Evolutionary conservation across 805 yeast genomes (phyloP).

Genomic region (Saccharomycopsis olivae): DNA sequence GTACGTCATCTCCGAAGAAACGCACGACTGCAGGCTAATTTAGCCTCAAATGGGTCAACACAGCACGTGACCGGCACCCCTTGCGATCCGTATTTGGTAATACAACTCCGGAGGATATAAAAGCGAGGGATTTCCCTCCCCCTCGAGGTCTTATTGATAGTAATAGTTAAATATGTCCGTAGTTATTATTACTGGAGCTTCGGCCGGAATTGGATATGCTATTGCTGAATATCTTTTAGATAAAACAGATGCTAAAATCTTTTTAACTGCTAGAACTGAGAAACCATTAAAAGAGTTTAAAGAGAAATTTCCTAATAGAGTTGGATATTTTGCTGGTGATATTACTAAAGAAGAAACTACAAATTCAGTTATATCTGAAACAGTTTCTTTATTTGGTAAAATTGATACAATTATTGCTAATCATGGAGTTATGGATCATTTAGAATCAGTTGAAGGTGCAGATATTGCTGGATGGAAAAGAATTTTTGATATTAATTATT

Average conservation of each 20-base stretch:
- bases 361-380: conserved; percentile 30
- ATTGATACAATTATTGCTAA: conserved; percentile 62
- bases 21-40: too few relatives aligned
- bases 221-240: conserved; percentile 46
- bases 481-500: conserved; percentile 67
- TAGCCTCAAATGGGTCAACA: too few relatives aligned
- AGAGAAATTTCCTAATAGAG: conserved; percentile 37
- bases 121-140: too few relatives aligned
- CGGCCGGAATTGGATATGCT: conserved; percentile 73
- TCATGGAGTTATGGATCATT: conserved; percentile 82
- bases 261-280: conserved; percentile 66
- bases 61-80: too few relatives aligned
- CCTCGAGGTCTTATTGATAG: too few relatives aligned
- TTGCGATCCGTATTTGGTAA: too few relatives aligned
- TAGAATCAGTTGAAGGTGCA: conserved; percentile 44
- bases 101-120: too few relatives aligned
- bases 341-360: conserved; percentile 35
- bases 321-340: conserved; percentile 49
- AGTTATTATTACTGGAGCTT: conserved; percentile 35
- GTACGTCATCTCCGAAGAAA: too few relatives aligned
- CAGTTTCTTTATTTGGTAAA: conserved; percentile 41
- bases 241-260: conserved; percentile 32
- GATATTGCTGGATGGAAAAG: conserved; percentile 47
- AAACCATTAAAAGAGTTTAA: conserved; percentile 33
- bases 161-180: conserved; percentile 22